A percentile compares a stretch with the other conserved stretches of the same genome.
Conservation (phyloP, 208 protist species). For the Leishmania mexicana region DNA sequence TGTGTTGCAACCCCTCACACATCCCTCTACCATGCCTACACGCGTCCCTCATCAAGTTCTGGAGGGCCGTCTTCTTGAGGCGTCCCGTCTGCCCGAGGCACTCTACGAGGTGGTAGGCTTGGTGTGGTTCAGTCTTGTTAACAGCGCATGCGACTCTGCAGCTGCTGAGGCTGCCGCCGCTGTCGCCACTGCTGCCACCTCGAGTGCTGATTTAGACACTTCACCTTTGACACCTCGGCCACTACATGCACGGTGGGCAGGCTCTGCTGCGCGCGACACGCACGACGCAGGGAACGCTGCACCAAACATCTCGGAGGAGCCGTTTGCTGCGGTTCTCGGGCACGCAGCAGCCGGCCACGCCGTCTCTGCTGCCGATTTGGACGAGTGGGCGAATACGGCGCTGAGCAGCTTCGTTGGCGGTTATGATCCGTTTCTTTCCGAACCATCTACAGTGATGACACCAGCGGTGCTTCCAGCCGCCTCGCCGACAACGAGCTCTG, state of each 20-base stretch:
- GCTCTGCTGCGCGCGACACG: background rate
- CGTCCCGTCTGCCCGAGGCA: constrained; percentile 11
- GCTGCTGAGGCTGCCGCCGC: constrained; percentile 1
- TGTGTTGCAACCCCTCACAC: background rate
- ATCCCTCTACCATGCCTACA: constrained; percentile 1
- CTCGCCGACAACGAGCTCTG: constrained; percentile 4
- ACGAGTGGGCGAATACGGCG: background rate
- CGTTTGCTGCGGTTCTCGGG: background rate
- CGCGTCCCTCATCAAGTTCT: constrained; percentile 5
- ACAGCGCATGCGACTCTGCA: background rate
- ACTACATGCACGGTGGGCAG: background rate
- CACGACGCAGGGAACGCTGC: background rate
- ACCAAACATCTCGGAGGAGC: background rate
- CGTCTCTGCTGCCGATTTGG: background rate
- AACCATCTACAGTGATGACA: constrained; percentile 7
- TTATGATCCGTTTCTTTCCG: background rate
- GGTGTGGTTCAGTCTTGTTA: constrained; percentile 26
- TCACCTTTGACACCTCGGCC: background rate
- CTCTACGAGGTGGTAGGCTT: constrained; percentile 25
- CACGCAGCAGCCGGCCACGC: background rate
- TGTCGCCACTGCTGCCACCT: background rate
- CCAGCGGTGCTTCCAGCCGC: background rate
- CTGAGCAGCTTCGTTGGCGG: background rate
- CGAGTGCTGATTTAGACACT: background rate
- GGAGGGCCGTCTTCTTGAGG: constrained; percentile 21